Evolutionary conservation across 2,329 filamentous ascomycete genomes (phyloP), one percentile per base, ranked within the genome.

Genomic region (Nothophaeocryptopus gaeumannii): DNA sequence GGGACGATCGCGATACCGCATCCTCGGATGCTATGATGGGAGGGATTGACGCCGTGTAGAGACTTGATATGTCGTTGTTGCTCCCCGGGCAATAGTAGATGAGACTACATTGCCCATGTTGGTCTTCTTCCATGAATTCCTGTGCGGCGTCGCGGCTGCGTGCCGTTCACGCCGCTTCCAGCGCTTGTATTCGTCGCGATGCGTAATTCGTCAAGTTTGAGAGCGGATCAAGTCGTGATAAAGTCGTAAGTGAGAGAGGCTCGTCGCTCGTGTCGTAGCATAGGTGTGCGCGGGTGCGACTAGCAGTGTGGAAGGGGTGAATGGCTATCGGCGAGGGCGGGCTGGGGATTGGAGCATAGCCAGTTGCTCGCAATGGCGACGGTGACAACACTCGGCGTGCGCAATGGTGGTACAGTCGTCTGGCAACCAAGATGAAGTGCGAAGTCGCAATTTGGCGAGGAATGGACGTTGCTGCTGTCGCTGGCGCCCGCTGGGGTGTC

Each of bases 41-140:
- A 30, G 52, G 54, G 29, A 35, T 43, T 26, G 45, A 14, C 29
- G 44, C n/a, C n/a, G 54, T 49, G 50, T 62, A 63, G 13, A 62
- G 43, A 37, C 62, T 57, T 39, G 57, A 58, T 11, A 63, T 35
- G 20, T 62, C 52, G 37, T 56, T 40, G 35, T 56, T 44, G 37
- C 43, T 46, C 45, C 52, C 58, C 35, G 59, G 56, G 58, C 63
- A 65, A 49, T 60, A 62, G 53, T 67, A 67, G 52, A 67, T 54
- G 39, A 64, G 62, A 51, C 60, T 61, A 56, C 63, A 66, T 45
- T 51, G 51, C 46, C 52, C 54, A 42, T 54, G 54, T n/a, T 50
- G 48, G 45, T 50, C 36, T 54, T 58, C 63, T 62, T 66, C 64
- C 63, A 66, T 65, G 20, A 7, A 26, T 26, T 7, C 7, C 53